phyloP scores from a whole-genome alignment of 2,329 filamentous ascomycete genomes.

The Ophiostoma montium region DNA sequence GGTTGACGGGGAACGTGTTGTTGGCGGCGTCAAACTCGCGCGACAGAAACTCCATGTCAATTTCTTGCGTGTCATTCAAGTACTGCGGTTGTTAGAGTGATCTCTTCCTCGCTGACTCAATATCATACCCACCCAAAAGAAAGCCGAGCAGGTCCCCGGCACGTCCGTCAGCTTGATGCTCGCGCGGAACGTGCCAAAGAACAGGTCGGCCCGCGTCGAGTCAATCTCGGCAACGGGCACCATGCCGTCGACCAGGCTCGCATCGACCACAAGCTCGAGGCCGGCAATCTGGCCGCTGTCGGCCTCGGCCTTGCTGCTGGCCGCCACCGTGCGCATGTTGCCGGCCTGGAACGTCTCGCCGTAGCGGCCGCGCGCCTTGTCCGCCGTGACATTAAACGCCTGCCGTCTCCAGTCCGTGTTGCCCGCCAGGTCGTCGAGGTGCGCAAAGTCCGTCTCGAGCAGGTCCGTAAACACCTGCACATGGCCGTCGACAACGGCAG shows the following conservation, averaged over 20 bases:
- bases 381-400: constrained; percentile 48
- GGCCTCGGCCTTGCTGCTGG: constrained; percentile 24
- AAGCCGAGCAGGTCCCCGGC: constrained; percentile 59
- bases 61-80: constrained; percentile 65
- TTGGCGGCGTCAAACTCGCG: constrained; percentile 40
- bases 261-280: constrained; percentile 41
- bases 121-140: constrained; percentile 54
- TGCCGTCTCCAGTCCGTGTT: constrained; percentile 52
- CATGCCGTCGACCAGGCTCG: constrained; percentile 30
- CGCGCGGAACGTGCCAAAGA: constrained; percentile 57
- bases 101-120: not conserved
- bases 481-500: constrained; percentile 28
- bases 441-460: constrained; percentile 58
- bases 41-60: constrained; percentile 69
- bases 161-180: constrained; percentile 48
- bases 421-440: constrained; percentile 28
- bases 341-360: constrained; percentile 46
- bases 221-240: constrained; percentile 52
- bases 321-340: constrained; percentile 37
- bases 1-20: constrained; percentile 47
- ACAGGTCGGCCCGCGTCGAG: constrained; percentile 43
- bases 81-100: constrained; percentile 35
- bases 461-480: constrained; percentile 50
- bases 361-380: constrained; percentile 44
- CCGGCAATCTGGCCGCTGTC: constrained; percentile 36